A percentile compares a stretch with the other conserved stretches of the same genome.
Evolutionary conservation across 2,329 filamentous ascomycete species (phyloP).

Genomic region (Arthrobotrys sphaeroides): DNA sequence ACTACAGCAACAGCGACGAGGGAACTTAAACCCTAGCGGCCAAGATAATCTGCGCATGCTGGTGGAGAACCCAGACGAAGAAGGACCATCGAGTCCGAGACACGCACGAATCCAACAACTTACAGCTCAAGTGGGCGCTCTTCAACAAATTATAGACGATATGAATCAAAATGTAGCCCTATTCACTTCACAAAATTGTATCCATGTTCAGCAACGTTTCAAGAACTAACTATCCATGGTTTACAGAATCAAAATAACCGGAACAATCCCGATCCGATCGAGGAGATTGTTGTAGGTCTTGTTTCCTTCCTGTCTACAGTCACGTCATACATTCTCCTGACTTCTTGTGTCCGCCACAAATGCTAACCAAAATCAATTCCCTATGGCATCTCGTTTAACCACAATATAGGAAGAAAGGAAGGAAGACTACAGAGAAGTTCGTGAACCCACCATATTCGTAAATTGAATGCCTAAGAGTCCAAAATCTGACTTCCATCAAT

Average conservation of each 20-base stretch:
- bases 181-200: neutral
- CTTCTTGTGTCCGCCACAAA: neutral
- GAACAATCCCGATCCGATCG: neutral
- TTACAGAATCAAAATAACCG: neutral
- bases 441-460: neutral
- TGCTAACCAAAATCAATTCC: neutral
- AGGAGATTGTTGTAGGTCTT: neutral
- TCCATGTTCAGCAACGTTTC: too few relatives aligned
- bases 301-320: neutral
- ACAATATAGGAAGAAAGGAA: constrained; percentile 1
- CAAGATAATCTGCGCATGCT: neutral
- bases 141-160: neutral
- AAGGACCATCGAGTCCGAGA: neutral
- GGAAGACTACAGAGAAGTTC: neutral
- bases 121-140: neutral
- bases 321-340: neutral
- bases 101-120: neutral
- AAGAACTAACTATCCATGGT: neutral
- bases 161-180: neutral
- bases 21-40: too few relatives aligned
- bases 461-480: neutral
- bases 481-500: neutral
- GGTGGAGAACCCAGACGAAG: neutral
- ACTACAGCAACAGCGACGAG: too few relatives aligned
- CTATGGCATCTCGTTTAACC: neutral